These are phyloP conservation scores for Verticillium klebahnii DNA, from an alignment of 2,329 filamentous ascomycete species.

Conservation along the genomic window DNA sequence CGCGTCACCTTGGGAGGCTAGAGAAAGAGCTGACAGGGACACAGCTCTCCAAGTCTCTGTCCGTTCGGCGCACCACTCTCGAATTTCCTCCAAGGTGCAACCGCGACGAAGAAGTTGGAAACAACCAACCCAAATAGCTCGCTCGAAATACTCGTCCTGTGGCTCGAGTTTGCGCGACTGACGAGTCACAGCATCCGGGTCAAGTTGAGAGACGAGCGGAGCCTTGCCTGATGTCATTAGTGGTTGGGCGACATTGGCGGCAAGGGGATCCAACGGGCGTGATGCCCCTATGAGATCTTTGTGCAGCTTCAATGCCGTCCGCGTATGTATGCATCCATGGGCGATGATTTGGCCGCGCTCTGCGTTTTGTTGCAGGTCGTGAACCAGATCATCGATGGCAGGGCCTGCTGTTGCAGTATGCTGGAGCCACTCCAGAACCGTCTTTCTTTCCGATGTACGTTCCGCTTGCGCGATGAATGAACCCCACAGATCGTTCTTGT, in stretches of 20 bases:
- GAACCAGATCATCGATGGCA: conserved; percentile 70
- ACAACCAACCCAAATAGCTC: conserved; percentile 87
- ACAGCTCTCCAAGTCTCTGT: conserved; percentile 88
- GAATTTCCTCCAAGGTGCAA: conserved; percentile 66
- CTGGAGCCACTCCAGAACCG: conserved; percentile 83
- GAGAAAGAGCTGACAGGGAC: conserved; percentile 69
- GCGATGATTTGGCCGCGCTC: conserved; percentile 78
- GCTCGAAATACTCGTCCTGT: conserved; percentile 84
- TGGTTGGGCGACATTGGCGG: conserved; percentile 49
- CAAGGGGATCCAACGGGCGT: conserved; percentile 52
- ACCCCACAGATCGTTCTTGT: conserved; percentile 55
- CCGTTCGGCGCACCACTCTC: conserved; percentile 80
- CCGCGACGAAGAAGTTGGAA: conserved; percentile 89
- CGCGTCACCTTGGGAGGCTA: conserved; percentile 41
- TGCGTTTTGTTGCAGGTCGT: conserved; percentile 69
- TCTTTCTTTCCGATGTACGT: conserved; percentile 67
- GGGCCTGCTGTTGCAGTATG: conserved; percentile 66
- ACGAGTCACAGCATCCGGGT: conserved; percentile 83
- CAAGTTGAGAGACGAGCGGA: conserved; percentile 76
- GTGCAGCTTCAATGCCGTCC: conserved; percentile 81
- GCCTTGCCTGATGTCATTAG: conserved; percentile 56
- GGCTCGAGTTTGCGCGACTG: conserved; percentile 73
- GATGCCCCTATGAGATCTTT: conserved; percentile 60
- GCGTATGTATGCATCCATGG: conserved; percentile 89
- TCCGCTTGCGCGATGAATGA: background rate